Percentiles rank a stretch among this genome's conserved stretches.
Conservation (phyloP, 768 basidiomycete species). For the Lentinus tigrinus region DNA sequence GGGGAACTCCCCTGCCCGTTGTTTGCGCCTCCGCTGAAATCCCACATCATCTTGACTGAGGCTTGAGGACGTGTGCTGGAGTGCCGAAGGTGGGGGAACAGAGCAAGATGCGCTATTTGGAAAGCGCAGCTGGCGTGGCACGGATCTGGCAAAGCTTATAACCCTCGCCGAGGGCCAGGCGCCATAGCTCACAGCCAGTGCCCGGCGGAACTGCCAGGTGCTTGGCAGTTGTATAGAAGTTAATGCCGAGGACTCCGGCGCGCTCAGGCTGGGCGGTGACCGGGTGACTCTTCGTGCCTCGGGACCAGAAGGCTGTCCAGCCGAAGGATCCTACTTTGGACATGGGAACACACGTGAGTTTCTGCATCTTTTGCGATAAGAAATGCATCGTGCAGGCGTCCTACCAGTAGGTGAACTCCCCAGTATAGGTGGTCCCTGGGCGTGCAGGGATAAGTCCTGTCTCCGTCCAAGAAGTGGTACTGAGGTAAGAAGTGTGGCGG, state of each 20-base stretch:
- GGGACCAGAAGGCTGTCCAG: slow-evolving; percentile 8
- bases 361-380: background rate
- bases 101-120: slow-evolving; percentile 5
- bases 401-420: no score
- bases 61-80: background rate
- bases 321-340: slow-evolving; percentile 7
- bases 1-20: slow-evolving; percentile 6
- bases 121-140: slow-evolving; percentile 8
- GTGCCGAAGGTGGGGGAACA: background rate
- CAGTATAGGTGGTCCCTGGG: no score
- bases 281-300: background rate
- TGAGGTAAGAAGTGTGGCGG: no score
- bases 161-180: slow-evolving; percentile 5
- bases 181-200: background rate
- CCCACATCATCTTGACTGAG: slow-evolving; percentile 18
- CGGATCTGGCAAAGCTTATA: slow-evolving; percentile 13
- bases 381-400: no score
- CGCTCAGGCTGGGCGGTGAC: slow-evolving; percentile 3
- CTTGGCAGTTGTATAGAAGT: slow-evolving; percentile 1
- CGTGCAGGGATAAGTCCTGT: no score
- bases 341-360: background rate
- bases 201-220: slow-evolving; percentile 5
- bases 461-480: no score
- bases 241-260: slow-evolving; percentile 1
- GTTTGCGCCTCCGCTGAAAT: slow-evolving; percentile 11